A percentile compares a stretch with the other conserved stretches of the same genome.
phyloP scores from a whole-genome alignment of 257 asterid genomes.

The Solanum medicagineum region DNA sequence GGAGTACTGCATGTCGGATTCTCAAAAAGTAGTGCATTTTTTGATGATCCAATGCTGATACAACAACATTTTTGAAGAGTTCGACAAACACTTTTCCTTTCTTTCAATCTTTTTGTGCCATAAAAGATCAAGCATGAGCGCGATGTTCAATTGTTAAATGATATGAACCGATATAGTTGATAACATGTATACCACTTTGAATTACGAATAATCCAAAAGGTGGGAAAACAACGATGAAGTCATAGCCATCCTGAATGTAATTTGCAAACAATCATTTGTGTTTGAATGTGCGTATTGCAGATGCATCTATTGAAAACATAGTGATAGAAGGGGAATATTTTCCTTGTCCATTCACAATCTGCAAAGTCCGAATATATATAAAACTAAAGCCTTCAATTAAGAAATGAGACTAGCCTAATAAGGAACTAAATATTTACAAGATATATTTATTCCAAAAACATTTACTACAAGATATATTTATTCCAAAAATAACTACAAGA shows the following conservation, averaged over 20 bases:
- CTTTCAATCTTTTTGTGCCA: background rate
- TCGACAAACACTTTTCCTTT: background rate
- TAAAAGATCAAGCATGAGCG: background rate
- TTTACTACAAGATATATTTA: too few species aligned
- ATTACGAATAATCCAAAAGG: background rate
- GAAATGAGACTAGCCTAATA: too few species aligned
- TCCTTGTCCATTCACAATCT: too few species aligned
- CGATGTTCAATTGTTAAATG: background rate
- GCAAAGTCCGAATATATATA: too few species aligned
- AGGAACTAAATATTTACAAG: too few species aligned
- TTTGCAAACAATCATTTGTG: background rate
- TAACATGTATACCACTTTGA: background rate
- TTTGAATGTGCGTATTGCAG: background rate
- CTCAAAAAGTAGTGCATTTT: background rate
- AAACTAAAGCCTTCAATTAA: too few species aligned
- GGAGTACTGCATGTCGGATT: background rate
- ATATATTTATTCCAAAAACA: too few species aligned
- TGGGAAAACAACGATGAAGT: background rate
- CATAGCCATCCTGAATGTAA: background rate
- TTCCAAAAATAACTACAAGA: too few species aligned
- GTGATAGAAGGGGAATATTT: too few species aligned
- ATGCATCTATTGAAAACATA: background rate
- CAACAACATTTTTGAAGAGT: rapidly evolving
- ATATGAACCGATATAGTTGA: background rate
- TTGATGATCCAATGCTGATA: rapidly evolving